Evolutionary conservation across 2,329 filamentous ascomycete species (phyloP), one percentile per base, ranked within the genome.

Genomic region (Cladosporium sp.): DNA sequence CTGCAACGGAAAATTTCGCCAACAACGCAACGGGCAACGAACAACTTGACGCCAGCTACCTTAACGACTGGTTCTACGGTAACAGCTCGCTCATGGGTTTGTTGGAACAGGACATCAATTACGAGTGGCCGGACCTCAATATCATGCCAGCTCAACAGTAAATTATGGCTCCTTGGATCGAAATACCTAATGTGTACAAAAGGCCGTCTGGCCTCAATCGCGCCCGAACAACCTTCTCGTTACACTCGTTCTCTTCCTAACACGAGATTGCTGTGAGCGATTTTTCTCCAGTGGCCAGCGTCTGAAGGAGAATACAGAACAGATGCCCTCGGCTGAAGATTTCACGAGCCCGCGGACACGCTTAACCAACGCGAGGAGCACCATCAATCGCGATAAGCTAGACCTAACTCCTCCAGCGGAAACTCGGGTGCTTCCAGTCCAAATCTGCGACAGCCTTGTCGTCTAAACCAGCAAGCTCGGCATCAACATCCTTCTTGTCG

Each of bases 401-500:
- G 46, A 7, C 7, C 35, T 59, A 63, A 16, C 33, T 37, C 35
- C 61, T 55, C 61, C 61, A 90, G 68, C 84, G 80, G 72, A 90
- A 90, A 3, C 78, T 84, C 3, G 89, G 89, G 76, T 91, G 88
- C 69, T 81, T 84, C 87, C 87, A 90, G 71, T 90, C 88, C 69
- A 90, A 73, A 71, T 88, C 84, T 70, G 87, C 82, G 33, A 88
- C 80, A 70, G 88, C 77, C 70, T 82, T 76, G 66, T 79, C 77
- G 7, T 79, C 80, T 72, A 89, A 65, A 0, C 86, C 87, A 1
- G 78, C 80, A 68, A 90, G 73, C 67, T 86, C 84, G 5, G 79
- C 75, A 73, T 88, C 86, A 4, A 86, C 78, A 72, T 86, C 82
- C 52, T 81, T 80, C n/a, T 70, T 72, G 23, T 84, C 84, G 59